These are phyloP conservation scores for Elaeagnus macrophylla DNA, from an alignment of 306 rosid genomes.

Conservation along the genomic window DNA sequence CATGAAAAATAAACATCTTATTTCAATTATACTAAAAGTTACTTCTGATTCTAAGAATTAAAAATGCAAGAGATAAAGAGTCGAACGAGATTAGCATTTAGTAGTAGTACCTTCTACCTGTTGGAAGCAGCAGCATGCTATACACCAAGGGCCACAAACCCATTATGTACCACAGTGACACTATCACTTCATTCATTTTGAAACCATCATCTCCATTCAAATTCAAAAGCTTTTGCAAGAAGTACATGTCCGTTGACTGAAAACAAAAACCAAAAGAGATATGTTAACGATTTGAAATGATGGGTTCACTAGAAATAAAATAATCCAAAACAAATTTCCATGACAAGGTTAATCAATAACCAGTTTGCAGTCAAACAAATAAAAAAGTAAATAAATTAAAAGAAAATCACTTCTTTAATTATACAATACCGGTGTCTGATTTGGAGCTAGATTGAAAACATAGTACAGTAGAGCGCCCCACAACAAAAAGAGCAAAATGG, in stretches of 20 bases:
- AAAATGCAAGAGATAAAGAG: constrained; percentile 1
- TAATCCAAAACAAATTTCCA: neutral
- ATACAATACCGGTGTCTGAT: constrained; percentile 77
- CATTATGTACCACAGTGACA: constrained; percentile 80
- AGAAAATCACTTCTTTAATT: neutral
- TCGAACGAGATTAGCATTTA: neutral
- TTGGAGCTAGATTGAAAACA: constrained; percentile 61
- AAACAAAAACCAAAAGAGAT: neutral
- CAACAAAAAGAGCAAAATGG: constrained; percentile 53
- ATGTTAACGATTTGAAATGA: too few relatives aligned
- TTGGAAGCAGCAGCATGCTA: constrained; percentile 73
- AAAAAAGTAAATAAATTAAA: too few relatives aligned
- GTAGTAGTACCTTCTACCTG: constrained; percentile 66
- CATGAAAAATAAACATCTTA: too few relatives aligned
- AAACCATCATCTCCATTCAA: constrained; percentile 82
- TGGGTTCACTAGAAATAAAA: neutral
- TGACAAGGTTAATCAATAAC: neutral
- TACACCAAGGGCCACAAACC: constrained; percentile 90
- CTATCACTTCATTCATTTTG: constrained; percentile 72
- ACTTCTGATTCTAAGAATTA: neutral
- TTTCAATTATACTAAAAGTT: neutral
- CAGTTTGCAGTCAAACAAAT: neutral
- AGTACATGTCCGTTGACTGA: constrained; percentile 69
- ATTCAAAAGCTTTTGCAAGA: constrained; percentile 66
- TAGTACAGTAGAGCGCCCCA: constrained; percentile 77